phyloP scores from a whole-genome alignment of 768 basidiomycete genomes.

The Pleurotus giganteus region DNA sequence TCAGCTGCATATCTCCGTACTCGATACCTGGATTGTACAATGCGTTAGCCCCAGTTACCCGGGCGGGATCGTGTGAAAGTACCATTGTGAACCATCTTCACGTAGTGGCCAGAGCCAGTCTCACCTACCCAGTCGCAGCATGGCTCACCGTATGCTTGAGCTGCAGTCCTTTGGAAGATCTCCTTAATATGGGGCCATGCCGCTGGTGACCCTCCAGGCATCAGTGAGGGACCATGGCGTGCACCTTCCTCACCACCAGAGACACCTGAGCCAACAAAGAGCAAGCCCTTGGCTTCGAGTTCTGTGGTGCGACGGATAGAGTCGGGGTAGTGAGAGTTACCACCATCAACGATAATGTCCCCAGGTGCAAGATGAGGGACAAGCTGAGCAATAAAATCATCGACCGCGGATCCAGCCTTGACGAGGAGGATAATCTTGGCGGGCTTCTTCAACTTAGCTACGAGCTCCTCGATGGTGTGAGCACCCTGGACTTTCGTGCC shows the following conservation, averaged over 20 bases:
- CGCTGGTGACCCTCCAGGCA: conserved; percentile 94
- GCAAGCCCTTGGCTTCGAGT: conserved; percentile 90
- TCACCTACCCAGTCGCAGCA: conserved; percentile 99
- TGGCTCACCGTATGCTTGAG: conserved; percentile 91
- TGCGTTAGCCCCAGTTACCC: conserved; percentile 2
- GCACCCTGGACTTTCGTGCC: conserved; percentile 96
- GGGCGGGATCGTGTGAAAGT: conserved; percentile 15
- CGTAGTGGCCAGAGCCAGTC: conserved; percentile 94
- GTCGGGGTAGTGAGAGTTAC: conserved; percentile 99
- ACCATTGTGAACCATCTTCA: conserved; percentile 99
- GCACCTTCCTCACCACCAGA: conserved; percentile 99
- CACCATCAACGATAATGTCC: conserved; percentile 99
- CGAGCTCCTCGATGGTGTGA: conserved; percentile 89
- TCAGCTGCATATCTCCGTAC: conserved; percentile 99
- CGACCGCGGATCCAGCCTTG: conserved; percentile 96
- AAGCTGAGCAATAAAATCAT: conserved; percentile 91
- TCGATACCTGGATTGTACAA: conserved; percentile 74
- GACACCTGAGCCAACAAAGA: conserved; percentile 98
- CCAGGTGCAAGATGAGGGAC: conserved; percentile 88
- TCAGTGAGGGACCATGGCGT: conserved; percentile 93
- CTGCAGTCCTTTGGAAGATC: conserved; percentile 98
- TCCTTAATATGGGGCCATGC: conserved; percentile 98
- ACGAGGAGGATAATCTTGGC: conserved; percentile 98
- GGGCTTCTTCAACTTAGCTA: conserved; percentile 88
- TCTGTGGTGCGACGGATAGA: conserved; percentile 92